Percentiles rank a stretch among this genome's conserved stretches.
These are phyloP conservation scores for Teunomyces cretensis DNA, from an alignment of 805 yeast genomes.

Conservation along the genomic window DNA sequence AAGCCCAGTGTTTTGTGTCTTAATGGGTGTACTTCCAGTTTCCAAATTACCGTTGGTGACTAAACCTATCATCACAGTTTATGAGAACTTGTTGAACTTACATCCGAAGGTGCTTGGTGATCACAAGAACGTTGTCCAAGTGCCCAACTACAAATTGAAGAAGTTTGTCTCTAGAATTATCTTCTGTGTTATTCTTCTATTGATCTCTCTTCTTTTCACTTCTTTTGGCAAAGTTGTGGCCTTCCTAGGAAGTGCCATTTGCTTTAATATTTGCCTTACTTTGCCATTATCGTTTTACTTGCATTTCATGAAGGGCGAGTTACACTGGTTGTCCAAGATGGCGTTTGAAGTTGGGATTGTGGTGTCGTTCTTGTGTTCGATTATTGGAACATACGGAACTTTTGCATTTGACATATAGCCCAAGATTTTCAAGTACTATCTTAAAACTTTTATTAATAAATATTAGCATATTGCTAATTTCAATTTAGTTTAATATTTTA, in stretches of 20 bases:
- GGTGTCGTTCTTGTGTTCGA: slow-evolving; percentile 48
- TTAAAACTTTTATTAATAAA: neutral
- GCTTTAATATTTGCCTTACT: slow-evolving; percentile 76
- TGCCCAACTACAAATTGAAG: slow-evolving; percentile 3
- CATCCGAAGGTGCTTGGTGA: slow-evolving; percentile 2
- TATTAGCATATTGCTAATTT: neutral
- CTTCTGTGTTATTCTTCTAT: slow-evolving; percentile 59
- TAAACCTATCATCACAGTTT: slow-evolving; percentile 73
- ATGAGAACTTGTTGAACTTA: slow-evolving; percentile 39
- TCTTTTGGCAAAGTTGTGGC: slow-evolving; percentile 82
- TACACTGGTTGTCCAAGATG: slow-evolving; percentile 38
- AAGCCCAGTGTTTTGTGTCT: slow-evolving; percentile 52
- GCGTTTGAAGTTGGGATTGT: slow-evolving; percentile 45
- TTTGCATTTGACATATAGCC: slow-evolving; percentile 9
- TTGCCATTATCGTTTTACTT: slow-evolving; percentile 75
- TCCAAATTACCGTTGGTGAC: slow-evolving; percentile 84
- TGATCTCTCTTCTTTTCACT: slow-evolving; percentile 64
- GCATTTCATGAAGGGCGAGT: slow-evolving; percentile 47
- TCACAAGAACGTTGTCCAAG: slow-evolving; percentile 1
- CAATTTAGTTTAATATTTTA: neutral
- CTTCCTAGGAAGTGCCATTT: slow-evolving; percentile 75
- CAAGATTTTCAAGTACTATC: neutral
- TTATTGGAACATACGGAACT: slow-evolving; percentile 58
- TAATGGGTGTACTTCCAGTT: slow-evolving; percentile 79
- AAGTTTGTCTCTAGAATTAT: slow-evolving; percentile 28